Evolutionary conservation across 768 basidiomycete species (phyloP), one percentile per base, ranked within the genome.

Genomic region (Termitomyces sp.): DNA sequence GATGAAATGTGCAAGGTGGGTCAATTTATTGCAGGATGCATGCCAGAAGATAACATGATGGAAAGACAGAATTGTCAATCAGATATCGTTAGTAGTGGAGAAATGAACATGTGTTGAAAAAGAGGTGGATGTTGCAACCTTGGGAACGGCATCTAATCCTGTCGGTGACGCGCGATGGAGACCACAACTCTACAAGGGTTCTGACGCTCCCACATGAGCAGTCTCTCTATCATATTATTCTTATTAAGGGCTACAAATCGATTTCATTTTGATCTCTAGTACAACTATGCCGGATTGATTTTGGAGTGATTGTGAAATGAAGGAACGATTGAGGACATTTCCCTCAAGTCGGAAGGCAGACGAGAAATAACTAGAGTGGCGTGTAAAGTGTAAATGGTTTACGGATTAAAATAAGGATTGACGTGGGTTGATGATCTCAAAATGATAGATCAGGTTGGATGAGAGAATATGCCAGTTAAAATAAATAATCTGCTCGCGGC

Each of bases 401-500:
- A 41, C 28, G 48, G n/a, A 54, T 49, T 44, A 50, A 12, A 21
- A n/a, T 22, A 12, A 45, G 15, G 48, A 48, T 38, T 11, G 22
- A 28, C 28, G 45, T 50, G 38, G 41, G 26, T 6, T 28, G 32
- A 54, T 28, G 32, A 54, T 57, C 38, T 42, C 45, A 28, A 22
- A 45, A 32, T 32, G 30, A 32, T 32, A 32, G 1, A 32, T 32
- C 30, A 10, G 45, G 35, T 42, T 38, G 48, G 42, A 56, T 35
- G 48, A 37, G 46, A n/a, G 32, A 24, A 41, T 55, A 53, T 55
- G 51, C 21, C 49, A 42, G 24, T 30, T 50, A 35, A 32, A 47
- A 59, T 56, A 56, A 59, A 59, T 59, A 59, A 35, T 35, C 34
- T 34, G 34, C 34, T 37, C 37, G 21, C 48, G 30, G 28, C 7